Conservation (phyloP, 1,284 basidiomycete genomes). For the Apiotrichum sp. region DNA sequence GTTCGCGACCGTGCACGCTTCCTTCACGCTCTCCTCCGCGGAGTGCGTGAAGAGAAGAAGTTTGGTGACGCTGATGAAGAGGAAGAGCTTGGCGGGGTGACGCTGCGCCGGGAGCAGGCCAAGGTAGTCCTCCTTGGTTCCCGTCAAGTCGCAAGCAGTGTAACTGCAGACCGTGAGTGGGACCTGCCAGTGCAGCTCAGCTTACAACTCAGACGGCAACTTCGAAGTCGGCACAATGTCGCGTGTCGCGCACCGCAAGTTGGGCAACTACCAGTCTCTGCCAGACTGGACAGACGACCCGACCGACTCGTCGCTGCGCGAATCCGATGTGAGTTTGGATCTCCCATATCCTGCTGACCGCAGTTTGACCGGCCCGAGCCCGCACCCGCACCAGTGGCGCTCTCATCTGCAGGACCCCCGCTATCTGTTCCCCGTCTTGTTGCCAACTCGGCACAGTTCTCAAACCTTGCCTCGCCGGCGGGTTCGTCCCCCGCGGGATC, state of each 20-base stretch:
- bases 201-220: constrained; percentile 15
- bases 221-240: constrained; percentile 42
- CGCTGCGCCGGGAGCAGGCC: constrained; percentile 74
- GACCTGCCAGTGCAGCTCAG: constrained; percentile 22
- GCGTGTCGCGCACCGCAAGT: constrained; percentile 26
- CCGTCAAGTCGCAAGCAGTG: constrained; percentile 47
- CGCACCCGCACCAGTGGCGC: not conserved
- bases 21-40: constrained; percentile 63
- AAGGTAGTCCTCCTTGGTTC: constrained; percentile 69
- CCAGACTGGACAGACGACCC: constrained; percentile 50
- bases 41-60: constrained; percentile 41
- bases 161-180: constrained; percentile 54
- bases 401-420: not conserved
- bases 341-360: not conserved
- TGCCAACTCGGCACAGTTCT: not conserved
- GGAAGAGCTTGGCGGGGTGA: constrained; percentile 60
- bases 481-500: constrained; percentile 6
- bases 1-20: constrained; percentile 81
- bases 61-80: constrained; percentile 23
- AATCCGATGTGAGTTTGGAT: constrained; percentile 33
- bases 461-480: not conserved
- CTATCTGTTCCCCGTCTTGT: not conserved
- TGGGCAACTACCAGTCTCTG: constrained; percentile 36
- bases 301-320: constrained; percentile 47
- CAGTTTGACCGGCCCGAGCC: not conserved